A percentile compares a stretch with the other conserved stretches of the same genome.
Conservation (phyloP, 1,284 basidiomycete genomes). For the Sanghuangporus baumii region DNA sequence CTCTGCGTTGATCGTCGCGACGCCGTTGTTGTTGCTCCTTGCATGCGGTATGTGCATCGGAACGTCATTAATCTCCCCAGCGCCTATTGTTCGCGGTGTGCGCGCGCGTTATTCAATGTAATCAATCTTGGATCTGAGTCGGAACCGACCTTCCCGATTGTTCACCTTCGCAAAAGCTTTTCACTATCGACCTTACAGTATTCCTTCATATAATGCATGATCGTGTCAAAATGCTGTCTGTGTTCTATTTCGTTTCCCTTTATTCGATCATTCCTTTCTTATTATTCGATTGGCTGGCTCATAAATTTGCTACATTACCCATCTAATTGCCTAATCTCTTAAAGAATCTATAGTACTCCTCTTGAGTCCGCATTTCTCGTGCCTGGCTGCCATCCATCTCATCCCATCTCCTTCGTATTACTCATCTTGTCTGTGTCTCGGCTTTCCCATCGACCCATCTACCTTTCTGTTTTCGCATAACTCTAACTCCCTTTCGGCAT, state of each 20-base stretch:
- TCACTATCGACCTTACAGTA: not conserved
- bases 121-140: not conserved
- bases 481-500: not conserved
- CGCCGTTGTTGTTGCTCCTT: not conserved
- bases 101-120: not conserved
- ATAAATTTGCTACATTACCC: not conserved
- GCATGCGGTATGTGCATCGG: not conserved
- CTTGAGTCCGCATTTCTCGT: slow-evolving; percentile 1
- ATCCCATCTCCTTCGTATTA: not conserved
- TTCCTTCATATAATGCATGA: not conserved
- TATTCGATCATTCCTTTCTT: not conserved
- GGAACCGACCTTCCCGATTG: not conserved
- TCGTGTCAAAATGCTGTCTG: slow-evolving; percentile 1
- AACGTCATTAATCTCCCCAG: not conserved
- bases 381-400: slow-evolving; percentile 6
- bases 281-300: not conserved
- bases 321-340: not conserved
- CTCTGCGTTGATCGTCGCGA: slow-evolving; percentile 2
- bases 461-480: not conserved
- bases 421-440: not conserved
- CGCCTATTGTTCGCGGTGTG: not conserved
- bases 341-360: not conserved
- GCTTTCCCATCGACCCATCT: not conserved
- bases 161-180: not conserved
- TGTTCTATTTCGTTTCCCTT: not conserved